Evolutionary conservation across 2,329 filamentous ascomycete genomes (phyloP).

Genomic region (Sclerotinia glacialis): DNA sequence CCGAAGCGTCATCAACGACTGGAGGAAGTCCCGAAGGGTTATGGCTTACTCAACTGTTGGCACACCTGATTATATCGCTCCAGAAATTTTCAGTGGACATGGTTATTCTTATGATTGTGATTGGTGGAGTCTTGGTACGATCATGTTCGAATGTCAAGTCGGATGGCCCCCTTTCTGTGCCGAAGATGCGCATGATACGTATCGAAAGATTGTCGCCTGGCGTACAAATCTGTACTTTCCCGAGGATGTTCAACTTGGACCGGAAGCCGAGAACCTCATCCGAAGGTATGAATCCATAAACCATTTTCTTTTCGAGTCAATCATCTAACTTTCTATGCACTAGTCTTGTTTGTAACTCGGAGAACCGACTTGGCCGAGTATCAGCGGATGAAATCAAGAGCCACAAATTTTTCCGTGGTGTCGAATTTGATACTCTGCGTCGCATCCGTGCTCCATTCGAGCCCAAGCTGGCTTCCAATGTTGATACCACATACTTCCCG

Average conservation of each 20-base stretch:
- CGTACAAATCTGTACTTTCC: constrained; percentile 93
- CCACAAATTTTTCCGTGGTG: constrained; percentile 94
- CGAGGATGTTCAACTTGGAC: constrained; percentile 84
- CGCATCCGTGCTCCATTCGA: constrained; percentile 95
- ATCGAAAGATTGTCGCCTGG: constrained; percentile 99
- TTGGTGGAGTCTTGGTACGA: constrained; percentile 98
- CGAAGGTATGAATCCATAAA: constrained; percentile 62
- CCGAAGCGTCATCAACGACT: constrained; percentile 96
- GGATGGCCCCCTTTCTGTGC: constrained; percentile 99
- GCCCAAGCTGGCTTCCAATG: constrained; percentile 85
- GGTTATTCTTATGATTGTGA: constrained; percentile 97
- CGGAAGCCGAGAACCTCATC: constrained; percentile 88
- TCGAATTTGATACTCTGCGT: constrained; percentile 90
- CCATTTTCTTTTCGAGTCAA: constrained; percentile 1
- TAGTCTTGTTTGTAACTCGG: constrained; percentile 90
- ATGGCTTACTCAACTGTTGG: constrained; percentile 99
- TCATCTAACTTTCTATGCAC: constrained; percentile 33
- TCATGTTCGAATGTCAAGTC: constrained; percentile 99
- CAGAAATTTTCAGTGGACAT: constrained; percentile 95
- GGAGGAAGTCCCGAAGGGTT: constrained; percentile 90
- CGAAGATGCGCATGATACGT: constrained; percentile 95
- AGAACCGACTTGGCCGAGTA: constrained; percentile 83
- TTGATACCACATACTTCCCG: constrained; percentile 98
- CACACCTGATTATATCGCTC: constrained; percentile 97
- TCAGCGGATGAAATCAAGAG: constrained; percentile 90